Evolutionary conservation across 2,329 filamentous ascomycete species (phyloP).

Genomic region (Pezicula carpinea): DNA sequence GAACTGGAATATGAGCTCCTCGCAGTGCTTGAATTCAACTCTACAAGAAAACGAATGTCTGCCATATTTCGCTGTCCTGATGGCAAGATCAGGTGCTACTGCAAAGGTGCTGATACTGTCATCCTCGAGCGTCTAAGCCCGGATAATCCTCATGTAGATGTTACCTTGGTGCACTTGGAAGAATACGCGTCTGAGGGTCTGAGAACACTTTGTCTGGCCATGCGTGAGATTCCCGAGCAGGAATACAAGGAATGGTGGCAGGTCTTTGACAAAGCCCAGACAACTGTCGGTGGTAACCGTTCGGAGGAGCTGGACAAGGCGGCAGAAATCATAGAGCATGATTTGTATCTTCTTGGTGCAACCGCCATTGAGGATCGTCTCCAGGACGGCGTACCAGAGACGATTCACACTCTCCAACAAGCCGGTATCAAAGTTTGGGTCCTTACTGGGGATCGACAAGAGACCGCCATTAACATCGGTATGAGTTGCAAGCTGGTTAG

Average conservation of each 20-base stretch:
- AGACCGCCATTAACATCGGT: constrained; percentile 98
- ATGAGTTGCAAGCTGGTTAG: constrained; percentile 99
- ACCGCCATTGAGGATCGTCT: constrained; percentile 96
- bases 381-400: constrained; percentile 96
- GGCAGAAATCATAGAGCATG: constrained; percentile 88
- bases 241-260: constrained; percentile 86
- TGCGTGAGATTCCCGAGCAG: constrained; percentile 86
- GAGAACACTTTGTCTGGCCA: constrained; percentile 87
- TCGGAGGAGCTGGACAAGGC: constrained; percentile 96
- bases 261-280: constrained; percentile 82
- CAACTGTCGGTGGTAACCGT: constrained; percentile 86
- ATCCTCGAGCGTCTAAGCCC: constrained; percentile 85
- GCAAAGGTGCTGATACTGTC: constrained; percentile 95
- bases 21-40: constrained; percentile 99
- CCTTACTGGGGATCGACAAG: constrained; percentile 92
- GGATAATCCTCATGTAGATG: constrained; percentile 81
- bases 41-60: constrained; percentile 95
- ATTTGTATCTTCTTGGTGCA: constrained; percentile 85
- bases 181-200: constrained; percentile 97
- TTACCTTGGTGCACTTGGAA: constrained; percentile 91
- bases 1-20: constrained; percentile 83
- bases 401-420: constrained; percentile 93
- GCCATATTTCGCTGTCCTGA: constrained; percentile 95
- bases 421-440: constrained; percentile 99
- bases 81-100: constrained; percentile 89